Conservation (phyloP, 306 rosid genomes). For the Mucuna pruriens region DNA sequence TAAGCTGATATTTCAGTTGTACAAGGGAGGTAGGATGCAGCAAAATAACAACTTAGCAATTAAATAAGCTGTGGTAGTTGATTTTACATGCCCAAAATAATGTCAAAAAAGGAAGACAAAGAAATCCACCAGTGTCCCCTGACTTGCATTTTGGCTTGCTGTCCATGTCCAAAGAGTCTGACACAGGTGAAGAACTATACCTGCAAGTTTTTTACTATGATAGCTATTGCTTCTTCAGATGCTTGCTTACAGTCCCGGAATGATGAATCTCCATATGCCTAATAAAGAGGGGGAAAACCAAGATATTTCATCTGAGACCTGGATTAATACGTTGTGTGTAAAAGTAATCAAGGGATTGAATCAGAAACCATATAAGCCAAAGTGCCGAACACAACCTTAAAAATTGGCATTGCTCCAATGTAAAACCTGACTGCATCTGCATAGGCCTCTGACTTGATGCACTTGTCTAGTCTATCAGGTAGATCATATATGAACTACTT, state of each 20-base stretch:
- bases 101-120: not conserved
- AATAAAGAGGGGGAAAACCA: conserved; percentile 29
- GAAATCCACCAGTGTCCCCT: not conserved
- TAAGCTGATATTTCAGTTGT: conserved; percentile 24
- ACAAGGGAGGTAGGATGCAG: not conserved
- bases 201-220: conserved; percentile 76
- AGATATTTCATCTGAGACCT: conserved; percentile 29
- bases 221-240: conserved; percentile 86
- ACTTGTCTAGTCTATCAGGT: conserved; percentile 88
- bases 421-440: conserved; percentile 92
- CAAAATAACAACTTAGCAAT: conserved; percentile 25
- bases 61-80: conserved; percentile 8
- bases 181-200: conserved; percentile 45
- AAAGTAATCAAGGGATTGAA: conserved; percentile 36
- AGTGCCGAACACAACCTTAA: conserved; percentile 77
- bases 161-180: not conserved
- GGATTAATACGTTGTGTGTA: conserved; percentile 9
- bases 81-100: not conserved
- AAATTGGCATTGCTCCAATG: conserved; percentile 92
- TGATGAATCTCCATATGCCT: conserved; percentile 94
- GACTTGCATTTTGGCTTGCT: conserved; percentile 20
- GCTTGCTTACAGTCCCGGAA: conserved; percentile 90
- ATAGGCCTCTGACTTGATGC: conserved; percentile 86
- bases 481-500: conserved; percentile 92
- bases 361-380: conserved; percentile 29